phyloP scores from a whole-genome alignment of 208 protist genomes.

The Leishmania turanica region DNA sequence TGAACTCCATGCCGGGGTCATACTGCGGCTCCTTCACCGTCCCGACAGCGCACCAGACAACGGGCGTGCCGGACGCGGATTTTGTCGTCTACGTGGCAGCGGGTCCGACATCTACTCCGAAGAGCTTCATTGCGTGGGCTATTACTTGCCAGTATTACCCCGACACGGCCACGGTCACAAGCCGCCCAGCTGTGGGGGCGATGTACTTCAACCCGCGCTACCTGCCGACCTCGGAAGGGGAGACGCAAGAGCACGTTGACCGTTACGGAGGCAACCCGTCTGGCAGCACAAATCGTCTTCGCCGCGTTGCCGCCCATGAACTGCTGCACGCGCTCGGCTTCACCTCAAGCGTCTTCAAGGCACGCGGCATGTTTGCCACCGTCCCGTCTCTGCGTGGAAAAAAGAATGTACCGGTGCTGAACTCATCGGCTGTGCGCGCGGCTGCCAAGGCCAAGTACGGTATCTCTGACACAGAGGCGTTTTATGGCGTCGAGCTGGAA shows the following conservation, averaged over 20 bases:
- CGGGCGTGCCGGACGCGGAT: conserved; percentile 50
- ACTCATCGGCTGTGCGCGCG: conserved; percentile 30
- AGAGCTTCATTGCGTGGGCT: conserved; percentile 44
- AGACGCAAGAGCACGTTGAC: not conserved
- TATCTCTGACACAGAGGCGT: conserved; percentile 23
- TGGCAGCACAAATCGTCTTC: not conserved
- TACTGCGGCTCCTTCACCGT: conserved; percentile 40
- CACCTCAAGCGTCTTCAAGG: conserved; percentile 20
- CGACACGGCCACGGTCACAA: not conserved
- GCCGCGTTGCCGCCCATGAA: conserved; percentile 64
- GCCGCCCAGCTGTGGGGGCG: conserved; percentile 45
- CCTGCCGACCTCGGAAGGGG: conserved; percentile 5
- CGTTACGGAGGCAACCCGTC: conserved; percentile 11
- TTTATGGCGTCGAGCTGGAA: conserved; percentile 78
- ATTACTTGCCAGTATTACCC: conserved; percentile 36
- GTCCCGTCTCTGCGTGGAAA: conserved; percentile 39
- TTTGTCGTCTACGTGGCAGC: conserved; percentile 73
- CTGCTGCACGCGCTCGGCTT: conserved; percentile 90
- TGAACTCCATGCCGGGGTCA: conserved; percentile 11
- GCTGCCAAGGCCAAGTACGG: conserved; percentile 58
- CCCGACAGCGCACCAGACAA: conserved; percentile 38
- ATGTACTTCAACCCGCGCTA: conserved; percentile 35
- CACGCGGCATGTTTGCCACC: conserved; percentile 9
- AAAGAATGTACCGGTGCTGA: conserved; percentile 32
- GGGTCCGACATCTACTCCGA: conserved; percentile 22